Evolutionary conservation across 768 basidiomycete species (phyloP).

Genomic region (Harrya chromipes): DNA sequence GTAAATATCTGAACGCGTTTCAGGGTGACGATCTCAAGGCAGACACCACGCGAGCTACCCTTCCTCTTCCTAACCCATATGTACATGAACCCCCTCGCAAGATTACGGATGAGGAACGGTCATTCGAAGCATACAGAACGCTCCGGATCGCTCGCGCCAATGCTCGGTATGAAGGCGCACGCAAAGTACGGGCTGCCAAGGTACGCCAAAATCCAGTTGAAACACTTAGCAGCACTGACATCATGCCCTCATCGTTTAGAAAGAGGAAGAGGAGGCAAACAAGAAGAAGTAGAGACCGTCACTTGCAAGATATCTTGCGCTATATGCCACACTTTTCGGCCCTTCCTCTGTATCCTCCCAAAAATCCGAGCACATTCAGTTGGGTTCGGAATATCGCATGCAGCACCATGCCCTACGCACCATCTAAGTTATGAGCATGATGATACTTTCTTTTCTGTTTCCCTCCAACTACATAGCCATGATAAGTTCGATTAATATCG

Average conservation of each 20-base stretch:
- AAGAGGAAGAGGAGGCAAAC: slow-evolving; percentile 87
- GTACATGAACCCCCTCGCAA: slow-evolving; percentile 84
- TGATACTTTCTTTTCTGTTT: slow-evolving; percentile 10
- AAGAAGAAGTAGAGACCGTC: slow-evolving; percentile 74
- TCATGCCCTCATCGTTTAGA: slow-evolving; percentile 40
- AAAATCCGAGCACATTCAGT: slow-evolving; percentile 33
- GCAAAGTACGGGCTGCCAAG: slow-evolving; percentile 86
- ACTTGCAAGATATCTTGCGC: slow-evolving; percentile 9
- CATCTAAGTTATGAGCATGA: slow-evolving; percentile 23
- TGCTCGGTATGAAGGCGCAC: slow-evolving; percentile 80
- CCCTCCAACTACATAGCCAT: not conserved
- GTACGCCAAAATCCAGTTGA: slow-evolving; percentile 40
- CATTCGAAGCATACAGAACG: slow-evolving; percentile 84
- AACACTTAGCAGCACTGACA: slow-evolving; percentile 14
- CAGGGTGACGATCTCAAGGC: slow-evolving; percentile 84
- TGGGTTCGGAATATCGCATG: slow-evolving; percentile 28
- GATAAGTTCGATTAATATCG: not conserved
- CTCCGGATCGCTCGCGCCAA: slow-evolving; percentile 83
- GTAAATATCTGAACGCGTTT: slow-evolving; percentile 5
- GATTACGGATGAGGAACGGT: slow-evolving; percentile 88
- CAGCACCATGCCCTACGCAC: slow-evolving; percentile 33
- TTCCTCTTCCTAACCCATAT: slow-evolving; percentile 67
- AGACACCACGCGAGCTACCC: slow-evolving; percentile 61
- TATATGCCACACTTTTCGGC: slow-evolving; percentile 20
- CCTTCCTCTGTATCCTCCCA: slow-evolving; percentile 31